Conservation (phyloP, 2,329 filamentous ascomycete species). For the Calycina marina region DNA sequence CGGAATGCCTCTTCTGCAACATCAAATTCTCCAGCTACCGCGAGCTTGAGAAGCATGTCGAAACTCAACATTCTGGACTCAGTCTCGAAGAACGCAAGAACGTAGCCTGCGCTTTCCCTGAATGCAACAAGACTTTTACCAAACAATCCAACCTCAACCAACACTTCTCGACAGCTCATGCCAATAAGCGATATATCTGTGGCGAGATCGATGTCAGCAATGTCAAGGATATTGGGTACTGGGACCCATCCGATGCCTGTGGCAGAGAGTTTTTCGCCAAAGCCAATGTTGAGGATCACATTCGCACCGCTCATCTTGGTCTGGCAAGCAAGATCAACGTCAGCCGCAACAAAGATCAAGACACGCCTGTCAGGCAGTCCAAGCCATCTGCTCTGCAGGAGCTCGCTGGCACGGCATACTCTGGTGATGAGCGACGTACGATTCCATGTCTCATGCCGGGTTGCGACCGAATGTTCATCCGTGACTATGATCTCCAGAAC, state of each 20-base stretch:
- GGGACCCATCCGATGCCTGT: constrained; percentile 56
- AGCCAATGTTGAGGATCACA: constrained; percentile 65
- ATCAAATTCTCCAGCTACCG: constrained; percentile 50
- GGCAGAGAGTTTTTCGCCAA: constrained; percentile 65
- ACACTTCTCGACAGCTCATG: constrained; percentile 65
- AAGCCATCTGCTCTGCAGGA: constrained; percentile 25
- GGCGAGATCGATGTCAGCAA: constrained; percentile 48
- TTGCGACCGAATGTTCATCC: constrained; percentile 40
- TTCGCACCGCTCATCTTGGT: constrained; percentile 70
- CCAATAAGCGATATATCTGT: constrained; percentile 67
- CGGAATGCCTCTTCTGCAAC: constrained; percentile 63
- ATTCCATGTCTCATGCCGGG: constrained; percentile 34
- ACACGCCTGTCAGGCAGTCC: not conserved
- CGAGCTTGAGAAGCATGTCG: constrained; percentile 62
- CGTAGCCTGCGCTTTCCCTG: constrained; percentile 49
- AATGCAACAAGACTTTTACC: constrained; percentile 66
- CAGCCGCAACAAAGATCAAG: constrained; percentile 22
- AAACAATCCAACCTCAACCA: constrained; percentile 70
- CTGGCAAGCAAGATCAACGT: constrained; percentile 28
- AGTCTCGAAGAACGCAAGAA: constrained; percentile 48
- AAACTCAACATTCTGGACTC: constrained; percentile 56
- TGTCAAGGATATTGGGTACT: constrained; percentile 43
- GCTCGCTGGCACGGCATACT: constrained; percentile 42
- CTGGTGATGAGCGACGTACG: constrained; percentile 27
- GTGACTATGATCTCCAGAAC: constrained; percentile 40